phyloP scores from a whole-genome alignment of 179 eudicot species.

The Corrigiola litoralis region DNA sequence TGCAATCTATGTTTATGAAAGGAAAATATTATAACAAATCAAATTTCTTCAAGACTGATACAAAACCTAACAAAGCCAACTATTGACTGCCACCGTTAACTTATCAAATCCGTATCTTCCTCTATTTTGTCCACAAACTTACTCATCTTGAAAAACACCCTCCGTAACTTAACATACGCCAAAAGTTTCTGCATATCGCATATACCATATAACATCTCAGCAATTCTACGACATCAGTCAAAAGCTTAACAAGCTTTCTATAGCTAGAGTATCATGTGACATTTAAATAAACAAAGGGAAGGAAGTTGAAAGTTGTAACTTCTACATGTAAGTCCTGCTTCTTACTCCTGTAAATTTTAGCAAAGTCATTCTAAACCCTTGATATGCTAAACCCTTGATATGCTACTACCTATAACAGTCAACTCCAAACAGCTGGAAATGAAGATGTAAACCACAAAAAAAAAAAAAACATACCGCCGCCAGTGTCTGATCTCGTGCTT shows the following conservation, averaged over 20 bases:
- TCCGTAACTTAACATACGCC: too few relatives aligned
- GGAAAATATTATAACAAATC: background rate
- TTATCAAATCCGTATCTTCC: too few relatives aligned
- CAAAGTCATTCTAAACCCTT: too few relatives aligned
- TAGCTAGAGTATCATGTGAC: background rate
- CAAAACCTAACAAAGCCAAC: background rate
- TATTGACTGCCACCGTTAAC: too few relatives aligned
- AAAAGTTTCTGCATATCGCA: background rate
- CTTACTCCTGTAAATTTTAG: too few relatives aligned
- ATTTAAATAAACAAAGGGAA: background rate
- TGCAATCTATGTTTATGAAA: background rate
- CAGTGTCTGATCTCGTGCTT: constrained; percentile 31
- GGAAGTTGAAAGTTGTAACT: background rate
- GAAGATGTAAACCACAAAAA: background rate
- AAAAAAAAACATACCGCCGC: constrained; percentile 39
- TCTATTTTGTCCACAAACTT: too few relatives aligned
- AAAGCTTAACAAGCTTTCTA: background rate
- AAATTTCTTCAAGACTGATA: background rate
- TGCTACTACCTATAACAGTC: too few relatives aligned
- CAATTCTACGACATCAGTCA: background rate
- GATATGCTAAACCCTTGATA: too few relatives aligned
- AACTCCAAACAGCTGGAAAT: too few relatives aligned
- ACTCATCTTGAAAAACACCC: too few relatives aligned
- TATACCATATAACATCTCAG: background rate
- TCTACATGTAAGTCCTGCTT: too few relatives aligned